These are phyloP conservation scores for Amoebophrya sp. DNA, from an alignment of 169 alveolate genomes.

Conservation along the genomic window DNA sequence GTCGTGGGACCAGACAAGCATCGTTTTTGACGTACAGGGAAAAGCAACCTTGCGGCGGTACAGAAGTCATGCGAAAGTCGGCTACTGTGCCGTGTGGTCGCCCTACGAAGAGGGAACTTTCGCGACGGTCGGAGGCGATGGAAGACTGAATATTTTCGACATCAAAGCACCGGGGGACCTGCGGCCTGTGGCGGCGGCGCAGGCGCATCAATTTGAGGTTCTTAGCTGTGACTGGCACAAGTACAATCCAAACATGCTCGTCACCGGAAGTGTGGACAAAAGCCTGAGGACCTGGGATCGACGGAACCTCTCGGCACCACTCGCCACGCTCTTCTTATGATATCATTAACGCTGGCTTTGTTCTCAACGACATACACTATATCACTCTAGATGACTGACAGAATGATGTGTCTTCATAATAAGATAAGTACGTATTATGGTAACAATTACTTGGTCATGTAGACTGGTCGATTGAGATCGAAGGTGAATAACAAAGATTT, in stretches of 20 bases:
- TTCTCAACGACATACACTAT: too few species aligned
- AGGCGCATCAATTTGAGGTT: background rate
- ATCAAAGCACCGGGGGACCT: background rate
- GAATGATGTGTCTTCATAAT: too few species aligned
- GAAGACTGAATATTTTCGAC: background rate
- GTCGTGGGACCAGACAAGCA: background rate
- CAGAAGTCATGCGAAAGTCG: background rate
- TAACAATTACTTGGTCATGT: too few species aligned
- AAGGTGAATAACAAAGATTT: too few species aligned
- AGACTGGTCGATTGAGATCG: too few species aligned
- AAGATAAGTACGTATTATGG: too few species aligned
- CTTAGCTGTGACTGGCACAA: background rate
- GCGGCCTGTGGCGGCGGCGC: background rate
- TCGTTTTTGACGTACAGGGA: background rate
- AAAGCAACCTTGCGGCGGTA: background rate
- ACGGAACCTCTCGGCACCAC: background rate
- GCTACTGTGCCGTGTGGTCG: background rate
- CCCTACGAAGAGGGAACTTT: background rate
- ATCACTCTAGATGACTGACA: too few species aligned
- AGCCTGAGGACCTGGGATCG: background rate
- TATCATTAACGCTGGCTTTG: too few species aligned
- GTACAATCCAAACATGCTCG: background rate
- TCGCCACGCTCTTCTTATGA: background rate
- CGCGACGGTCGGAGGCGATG: constrained; percentile 18
- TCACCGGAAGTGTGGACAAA: background rate